Evolutionary conservation across 2,329 filamentous ascomycete genomes (phyloP).

Genomic region (Hyphodiscus sp.): DNA sequence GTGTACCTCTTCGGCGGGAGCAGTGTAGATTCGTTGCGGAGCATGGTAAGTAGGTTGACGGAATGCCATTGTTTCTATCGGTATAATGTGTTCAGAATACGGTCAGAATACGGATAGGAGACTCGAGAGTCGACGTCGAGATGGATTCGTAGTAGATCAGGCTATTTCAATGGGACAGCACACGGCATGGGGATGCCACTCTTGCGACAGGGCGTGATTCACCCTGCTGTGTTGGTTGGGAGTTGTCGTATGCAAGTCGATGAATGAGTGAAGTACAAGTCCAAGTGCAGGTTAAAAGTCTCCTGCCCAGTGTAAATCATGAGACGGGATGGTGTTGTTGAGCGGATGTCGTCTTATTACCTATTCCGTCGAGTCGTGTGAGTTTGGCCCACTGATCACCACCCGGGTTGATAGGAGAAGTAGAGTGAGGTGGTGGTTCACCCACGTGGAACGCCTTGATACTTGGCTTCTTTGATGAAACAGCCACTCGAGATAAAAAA

Average conservation of each 20-base stretch:
- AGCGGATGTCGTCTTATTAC: neutral
- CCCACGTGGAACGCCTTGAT: neutral
- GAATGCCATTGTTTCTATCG: conserved; percentile 3
- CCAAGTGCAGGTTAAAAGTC: no score
- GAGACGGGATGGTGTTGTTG: neutral
- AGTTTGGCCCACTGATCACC: neutral
- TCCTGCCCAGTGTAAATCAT: neutral
- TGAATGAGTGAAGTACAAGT: neutral
- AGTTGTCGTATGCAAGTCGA: neutral
- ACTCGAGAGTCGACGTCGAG: neutral
- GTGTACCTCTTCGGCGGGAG: conserved; percentile 32
- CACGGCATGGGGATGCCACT: neutral
- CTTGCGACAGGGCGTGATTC: neutral
- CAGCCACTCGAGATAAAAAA: no score
- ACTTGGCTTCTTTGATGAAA: neutral
- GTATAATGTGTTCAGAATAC: neutral
- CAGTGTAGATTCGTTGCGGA: conserved; percentile 40
- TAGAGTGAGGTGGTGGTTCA: neutral
- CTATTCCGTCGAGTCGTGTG: neutral
- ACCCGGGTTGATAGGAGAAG: neutral
- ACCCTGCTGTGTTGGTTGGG: neutral
- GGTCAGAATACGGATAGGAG: neutral
- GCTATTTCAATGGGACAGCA: neutral
- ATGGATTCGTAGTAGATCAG: neutral
- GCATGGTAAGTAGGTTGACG: conserved; percentile 22